A percentile compares a stretch with the other conserved stretches of the same genome.
These are phyloP conservation scores for Pyricularia grisea DNA, from an alignment of 2,329 filamentous ascomycete genomes.

Conservation along the genomic window DNA sequence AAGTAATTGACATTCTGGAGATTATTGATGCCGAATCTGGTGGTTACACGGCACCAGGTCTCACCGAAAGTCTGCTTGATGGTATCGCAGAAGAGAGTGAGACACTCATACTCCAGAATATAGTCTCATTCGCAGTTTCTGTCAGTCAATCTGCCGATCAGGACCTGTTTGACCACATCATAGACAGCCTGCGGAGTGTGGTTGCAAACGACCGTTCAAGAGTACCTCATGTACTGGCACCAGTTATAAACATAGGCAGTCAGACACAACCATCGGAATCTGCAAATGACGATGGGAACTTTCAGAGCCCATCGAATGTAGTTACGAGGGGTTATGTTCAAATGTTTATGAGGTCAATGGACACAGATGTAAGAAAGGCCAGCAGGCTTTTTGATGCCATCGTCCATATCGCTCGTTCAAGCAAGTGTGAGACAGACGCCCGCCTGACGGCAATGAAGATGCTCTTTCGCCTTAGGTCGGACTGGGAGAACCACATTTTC, in stretches of 20 bases:
- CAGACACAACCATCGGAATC: neutral
- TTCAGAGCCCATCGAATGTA: constrained; percentile 56
- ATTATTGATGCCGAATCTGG: constrained; percentile 50
- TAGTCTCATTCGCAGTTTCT: constrained; percentile 54
- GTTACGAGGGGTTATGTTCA: constrained; percentile 62
- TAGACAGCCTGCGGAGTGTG: constrained; percentile 41
- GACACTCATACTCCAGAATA: constrained; percentile 51
- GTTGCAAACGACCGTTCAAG: constrained; percentile 38
- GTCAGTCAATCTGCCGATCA: constrained; percentile 52
- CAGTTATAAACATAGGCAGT: constrained; percentile 15
- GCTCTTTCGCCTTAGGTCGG: constrained; percentile 73
- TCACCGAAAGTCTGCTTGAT: constrained; percentile 52
- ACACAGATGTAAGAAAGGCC: constrained; percentile 55
- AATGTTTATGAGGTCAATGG: constrained; percentile 68
- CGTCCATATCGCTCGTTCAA: constrained; percentile 52
- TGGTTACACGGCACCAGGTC: constrained; percentile 43
- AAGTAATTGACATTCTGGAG: constrained; percentile 49
- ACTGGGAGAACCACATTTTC: constrained; percentile 69
- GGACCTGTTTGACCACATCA: constrained; percentile 48
- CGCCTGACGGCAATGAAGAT: constrained; percentile 68
- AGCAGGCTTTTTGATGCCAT: constrained; percentile 52
- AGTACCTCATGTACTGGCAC: constrained; percentile 26
- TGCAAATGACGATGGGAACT: constrained; percentile 13
- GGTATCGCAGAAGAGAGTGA: constrained; percentile 56
- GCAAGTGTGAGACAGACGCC: constrained; percentile 54